Evolutionary conservation across 257 asterid genomes (phyloP).

Genomic region (Rehmannia glutinosa): DNA sequence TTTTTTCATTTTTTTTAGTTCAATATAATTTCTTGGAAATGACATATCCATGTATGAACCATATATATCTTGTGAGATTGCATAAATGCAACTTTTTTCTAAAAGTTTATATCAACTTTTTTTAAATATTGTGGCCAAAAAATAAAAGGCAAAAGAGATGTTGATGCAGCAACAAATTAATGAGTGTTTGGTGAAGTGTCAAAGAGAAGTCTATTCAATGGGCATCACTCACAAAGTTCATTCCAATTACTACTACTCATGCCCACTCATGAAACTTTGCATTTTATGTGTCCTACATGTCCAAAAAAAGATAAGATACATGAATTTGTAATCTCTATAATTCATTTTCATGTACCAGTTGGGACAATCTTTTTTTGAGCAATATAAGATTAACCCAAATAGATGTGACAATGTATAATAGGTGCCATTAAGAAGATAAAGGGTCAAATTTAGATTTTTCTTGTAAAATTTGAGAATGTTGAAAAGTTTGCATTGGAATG

Average conservation of each 20-base stretch:
- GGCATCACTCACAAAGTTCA: conserved; percentile 16
- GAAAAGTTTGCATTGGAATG: no score
- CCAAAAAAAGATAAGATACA: conserved; percentile 13
- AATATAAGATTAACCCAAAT: no score
- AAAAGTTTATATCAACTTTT: no score
- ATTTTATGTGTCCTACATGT: conserved; percentile 41
- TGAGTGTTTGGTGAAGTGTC: conserved; percentile 46
- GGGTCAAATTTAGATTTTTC: background rate
- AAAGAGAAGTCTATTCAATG: conserved; percentile 29
- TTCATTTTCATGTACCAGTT: no score
- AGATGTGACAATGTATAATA: background rate
- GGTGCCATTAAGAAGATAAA: background rate
- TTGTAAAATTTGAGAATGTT: no score
- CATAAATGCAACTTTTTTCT: conserved; percentile 20
- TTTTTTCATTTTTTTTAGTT: no score
- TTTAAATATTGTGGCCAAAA: conserved; percentile 16
- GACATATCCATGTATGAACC: background rate
- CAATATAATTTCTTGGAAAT: background rate
- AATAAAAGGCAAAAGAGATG: conserved; percentile 37
- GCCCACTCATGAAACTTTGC: conserved; percentile 27
- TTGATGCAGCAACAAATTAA: conserved; percentile 20
- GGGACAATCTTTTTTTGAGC: conserved; percentile 6
- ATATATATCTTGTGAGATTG: background rate
- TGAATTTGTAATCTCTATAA: no score
- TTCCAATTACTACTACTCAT: conserved; percentile 25